These are phyloP conservation scores for Ogataea angusta DNA, from an alignment of 805 yeast genomes.

Conservation along the genomic window DNA sequence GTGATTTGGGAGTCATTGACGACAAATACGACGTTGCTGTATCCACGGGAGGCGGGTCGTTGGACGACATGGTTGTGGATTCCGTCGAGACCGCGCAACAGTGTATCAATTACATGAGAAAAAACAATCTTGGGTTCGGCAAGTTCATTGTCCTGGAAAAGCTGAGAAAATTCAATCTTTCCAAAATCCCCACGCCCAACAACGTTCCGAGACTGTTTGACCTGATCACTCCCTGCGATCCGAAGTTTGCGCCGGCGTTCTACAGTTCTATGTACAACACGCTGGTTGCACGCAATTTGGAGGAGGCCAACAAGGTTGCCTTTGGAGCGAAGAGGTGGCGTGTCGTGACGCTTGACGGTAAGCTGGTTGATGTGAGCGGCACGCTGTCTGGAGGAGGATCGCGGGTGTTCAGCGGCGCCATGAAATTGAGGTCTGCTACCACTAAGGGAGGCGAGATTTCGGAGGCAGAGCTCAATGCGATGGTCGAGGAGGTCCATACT, in stretches of 20 bases:
- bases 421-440: conserved; percentile 50
- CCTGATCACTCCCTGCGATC: conserved; percentile 63
- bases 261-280: conserved; percentile 86
- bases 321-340: conserved; percentile 77
- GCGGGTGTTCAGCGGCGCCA: conserved; percentile 65
- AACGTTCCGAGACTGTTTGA: conserved; percentile 82
- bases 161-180: conserved; percentile 58
- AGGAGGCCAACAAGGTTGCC: conserved; percentile 84
- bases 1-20: conserved; percentile 89
- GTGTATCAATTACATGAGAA: conserved; percentile 75
- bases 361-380: conserved; percentile 88
- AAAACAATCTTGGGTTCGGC: conserved; percentile 83
- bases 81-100: conserved; percentile 56
- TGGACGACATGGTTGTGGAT: conserved; percentile 93
- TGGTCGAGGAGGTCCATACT: conserved; percentile 49
- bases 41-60: conserved; percentile 88
- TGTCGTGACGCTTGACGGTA: conserved; percentile 92
- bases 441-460: conserved; percentile 35
- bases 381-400: conserved; percentile 97
- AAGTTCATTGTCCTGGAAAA: conserved; percentile 78
- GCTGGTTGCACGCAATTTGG: conserved; percentile 73
- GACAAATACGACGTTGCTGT: conserved; percentile 88
- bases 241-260: conserved; percentile 79
- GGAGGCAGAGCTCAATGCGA: conserved; percentile 51
- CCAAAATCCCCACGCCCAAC: conserved; percentile 65